Base-by-base conservation (phyloP, 768 basidiomycete genomes). In the Tylopilus sp. region DNA sequence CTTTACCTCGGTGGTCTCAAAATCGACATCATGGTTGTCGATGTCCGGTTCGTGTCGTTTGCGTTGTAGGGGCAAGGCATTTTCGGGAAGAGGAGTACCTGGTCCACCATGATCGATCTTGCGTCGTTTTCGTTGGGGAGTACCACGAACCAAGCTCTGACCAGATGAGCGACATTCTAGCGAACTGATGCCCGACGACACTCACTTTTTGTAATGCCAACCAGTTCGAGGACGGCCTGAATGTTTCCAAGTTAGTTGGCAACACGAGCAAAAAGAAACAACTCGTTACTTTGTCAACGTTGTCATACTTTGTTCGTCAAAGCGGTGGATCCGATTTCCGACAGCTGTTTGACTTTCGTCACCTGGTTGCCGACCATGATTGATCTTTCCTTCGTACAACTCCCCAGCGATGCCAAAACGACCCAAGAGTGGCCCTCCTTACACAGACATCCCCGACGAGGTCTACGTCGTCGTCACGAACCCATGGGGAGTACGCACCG, bases 161-260 rank as follows among this genome's bases (percentile, higher is more conserved):
- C 0, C 0, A 0, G 7, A 44, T 11, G 6, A 3, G 11, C 59
- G 39, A 30, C 20, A 21, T 20, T 44, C 25, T 31, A 22, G 18
- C 20, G 20, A 2, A 15, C 13, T 18, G 2, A 31, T 30, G 5
- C 28, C 12, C 46, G 36, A 6, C 1, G 13, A 30, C 1, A 25
- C 68, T 31, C 45, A 82, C 83, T 67, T 81, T 79, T 57, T 78
- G 73, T 40, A 85, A 61, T 1, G 77, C 73, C 15, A 79, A 59
- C 84, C 84, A 85, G 61, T 85, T 63, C 20, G 80, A 76, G 11
- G 82, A 83, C 1, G 81, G 71, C 10, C 49, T 52, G 25, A 6
- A 23, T 33, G 13, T 11, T n/a, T n/a, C n/a, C n/a, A 20, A 1
- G 28, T 44, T 40, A 46, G 54, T 66, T 28, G 3, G 8, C 10